Evolutionary conservation across 192 early-diverging fungal genomes (phyloP).

Genomic region (Backusella australiensis): DNA sequence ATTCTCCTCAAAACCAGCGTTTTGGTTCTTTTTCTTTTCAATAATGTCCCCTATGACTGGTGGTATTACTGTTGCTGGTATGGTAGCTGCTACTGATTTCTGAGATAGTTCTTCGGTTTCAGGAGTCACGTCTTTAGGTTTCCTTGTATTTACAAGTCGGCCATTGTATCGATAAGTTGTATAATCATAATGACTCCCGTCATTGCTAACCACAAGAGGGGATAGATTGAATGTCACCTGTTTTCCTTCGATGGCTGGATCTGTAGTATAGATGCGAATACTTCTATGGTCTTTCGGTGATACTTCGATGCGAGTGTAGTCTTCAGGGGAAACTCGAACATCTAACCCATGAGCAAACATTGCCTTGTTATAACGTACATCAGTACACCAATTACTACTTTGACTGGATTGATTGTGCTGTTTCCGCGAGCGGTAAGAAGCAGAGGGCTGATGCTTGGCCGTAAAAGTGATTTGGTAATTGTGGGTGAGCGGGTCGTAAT

Average conservation of each 20-base stretch:
- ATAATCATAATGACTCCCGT: background rate
- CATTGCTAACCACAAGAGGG: background rate
- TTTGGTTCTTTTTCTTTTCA: background rate
- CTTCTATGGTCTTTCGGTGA: background rate
- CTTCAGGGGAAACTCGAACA: conserved; percentile 39
- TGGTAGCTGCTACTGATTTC: background rate
- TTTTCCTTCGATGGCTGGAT: conserved; percentile 15
- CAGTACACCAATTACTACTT: conserved; percentile 38
- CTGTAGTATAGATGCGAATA: conserved; percentile 16
- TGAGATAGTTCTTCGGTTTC: background rate
- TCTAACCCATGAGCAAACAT: conserved; percentile 48
- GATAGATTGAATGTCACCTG: conserved; percentile 10
- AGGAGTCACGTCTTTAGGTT: background rate
- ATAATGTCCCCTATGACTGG: background rate
- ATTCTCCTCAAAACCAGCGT: background rate
- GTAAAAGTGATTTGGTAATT: conserved; percentile 44
- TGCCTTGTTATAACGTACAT: conserved; percentile 39
- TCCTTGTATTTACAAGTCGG: background rate
- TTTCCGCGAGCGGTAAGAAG: conserved; percentile 25
- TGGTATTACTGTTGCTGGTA: background rate
- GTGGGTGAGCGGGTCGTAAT: conserved; percentile 36
- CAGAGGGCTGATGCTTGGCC: conserved; percentile 37
- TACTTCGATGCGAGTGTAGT: conserved; percentile 39
- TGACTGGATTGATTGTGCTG: conserved; percentile 1
- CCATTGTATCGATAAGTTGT: conserved; percentile 7